Percentiles rank a stretch among this genome's conserved stretches.
These are phyloP conservation scores for Colletotrichum limetticola DNA, from an alignment of 2,329 filamentous ascomycete genomes.

Conservation along the genomic window DNA sequence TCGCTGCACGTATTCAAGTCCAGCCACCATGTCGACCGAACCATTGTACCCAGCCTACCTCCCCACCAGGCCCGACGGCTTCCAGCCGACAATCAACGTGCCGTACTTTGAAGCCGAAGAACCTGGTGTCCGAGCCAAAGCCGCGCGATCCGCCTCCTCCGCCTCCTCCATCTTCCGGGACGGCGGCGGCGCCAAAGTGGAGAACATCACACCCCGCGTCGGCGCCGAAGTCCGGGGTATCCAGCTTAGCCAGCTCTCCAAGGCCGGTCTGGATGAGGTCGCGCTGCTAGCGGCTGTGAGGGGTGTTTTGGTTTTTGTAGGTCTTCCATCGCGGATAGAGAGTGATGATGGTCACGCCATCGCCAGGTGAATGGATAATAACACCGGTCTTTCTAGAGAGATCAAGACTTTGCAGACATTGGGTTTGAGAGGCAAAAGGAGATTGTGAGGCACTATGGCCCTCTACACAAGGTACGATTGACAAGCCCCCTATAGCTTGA, in stretches of 20 bases:
- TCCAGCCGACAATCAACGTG: slow-evolving; percentile 37
- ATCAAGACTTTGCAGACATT: slow-evolving; percentile 45
- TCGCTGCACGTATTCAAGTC: neutral
- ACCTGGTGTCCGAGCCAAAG: slow-evolving; percentile 44
- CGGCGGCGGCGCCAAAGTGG: neutral
- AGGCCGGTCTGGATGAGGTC: slow-evolving; percentile 42
- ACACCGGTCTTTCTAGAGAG: slow-evolving; percentile 36
- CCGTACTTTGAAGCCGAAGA: slow-evolving; percentile 44
- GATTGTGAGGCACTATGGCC: slow-evolving; percentile 44
- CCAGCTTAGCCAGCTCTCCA: slow-evolving; percentile 41
- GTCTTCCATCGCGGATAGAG: no score
- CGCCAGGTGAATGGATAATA: no score
- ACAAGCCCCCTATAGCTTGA: no score
- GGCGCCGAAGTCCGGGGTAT: slow-evolving; percentile 43
- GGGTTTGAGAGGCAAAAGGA: slow-evolving; percentile 44
- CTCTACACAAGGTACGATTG: slow-evolving; percentile 39
- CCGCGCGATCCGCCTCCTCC: slow-evolving; percentile 33
- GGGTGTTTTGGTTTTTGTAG: slow-evolving; percentile 35
- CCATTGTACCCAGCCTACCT: slow-evolving; percentile 47
- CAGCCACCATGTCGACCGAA: slow-evolving; percentile 38
- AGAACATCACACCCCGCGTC: slow-evolving; percentile 43
- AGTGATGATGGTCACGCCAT: no score
- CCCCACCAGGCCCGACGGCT: slow-evolving; percentile 46
- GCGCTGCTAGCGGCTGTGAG: slow-evolving; percentile 44
- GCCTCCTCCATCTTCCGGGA: slow-evolving; percentile 34